Evolutionary conservation across 1,284 basidiomycete genomes (phyloP).

Genomic region (Anthracocystis setariae): DNA sequence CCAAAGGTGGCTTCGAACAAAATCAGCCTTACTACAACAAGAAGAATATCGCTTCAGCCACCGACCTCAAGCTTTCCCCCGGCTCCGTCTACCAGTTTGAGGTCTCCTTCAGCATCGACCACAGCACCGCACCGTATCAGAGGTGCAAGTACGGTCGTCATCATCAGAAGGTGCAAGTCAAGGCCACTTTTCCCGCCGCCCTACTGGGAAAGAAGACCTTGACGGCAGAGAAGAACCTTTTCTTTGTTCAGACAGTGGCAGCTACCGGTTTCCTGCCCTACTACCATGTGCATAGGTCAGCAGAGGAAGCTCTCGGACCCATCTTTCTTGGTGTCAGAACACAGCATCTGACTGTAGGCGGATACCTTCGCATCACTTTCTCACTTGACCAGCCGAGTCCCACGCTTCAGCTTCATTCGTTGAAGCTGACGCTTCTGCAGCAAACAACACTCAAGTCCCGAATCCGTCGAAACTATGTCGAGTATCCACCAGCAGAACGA

Average conservation of each 20-base stretch:
- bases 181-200: constrained; percentile 48
- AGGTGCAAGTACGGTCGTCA: constrained; percentile 49
- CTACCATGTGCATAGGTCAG: constrained; percentile 44
- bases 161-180: constrained; percentile 47
- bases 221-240: constrained; percentile 44
- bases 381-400: constrained; percentile 41
- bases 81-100: constrained; percentile 49
- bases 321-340: constrained; percentile 41
- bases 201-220: constrained; percentile 48
- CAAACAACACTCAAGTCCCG: constrained; percentile 49
- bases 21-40: constrained; percentile 50
- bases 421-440: constrained; percentile 44
- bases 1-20: constrained; percentile 50
- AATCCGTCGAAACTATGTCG: constrained; percentile 34
- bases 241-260: constrained; percentile 41
- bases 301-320: constrained; percentile 41
- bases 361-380: constrained; percentile 46
- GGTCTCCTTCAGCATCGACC: constrained; percentile 42
- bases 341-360: constrained; percentile 53
- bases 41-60: constrained; percentile 41
- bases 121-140: constrained; percentile 50
- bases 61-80: constrained; percentile 40
- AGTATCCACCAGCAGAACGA: constrained; percentile 38
- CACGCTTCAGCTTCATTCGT: constrained; percentile 35
- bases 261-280: constrained; percentile 35